A percentile compares a stretch with the other conserved stretches of the same genome.
Conservation (phyloP, 768 basidiomycete species). For the Dentipellis fragilis region DNA sequence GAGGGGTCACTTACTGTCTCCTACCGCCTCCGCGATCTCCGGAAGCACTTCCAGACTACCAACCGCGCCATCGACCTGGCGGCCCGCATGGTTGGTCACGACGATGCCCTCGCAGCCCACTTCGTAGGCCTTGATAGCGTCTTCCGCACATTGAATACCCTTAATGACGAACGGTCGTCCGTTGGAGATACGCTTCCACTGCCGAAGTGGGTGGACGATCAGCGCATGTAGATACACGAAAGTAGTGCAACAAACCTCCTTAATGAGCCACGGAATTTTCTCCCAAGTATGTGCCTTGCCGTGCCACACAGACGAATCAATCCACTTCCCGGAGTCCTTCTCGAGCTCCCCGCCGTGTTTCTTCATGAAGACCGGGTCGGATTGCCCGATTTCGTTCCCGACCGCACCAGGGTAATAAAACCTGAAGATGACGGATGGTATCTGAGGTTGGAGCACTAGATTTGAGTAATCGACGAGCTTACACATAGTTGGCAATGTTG, state of each 20-base stretch:
- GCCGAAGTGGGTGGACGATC: background rate
- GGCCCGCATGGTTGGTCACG: slow-evolving; percentile 46
- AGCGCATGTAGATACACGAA: background rate
- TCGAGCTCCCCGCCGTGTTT: slow-evolving; percentile 32
- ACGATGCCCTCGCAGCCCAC: slow-evolving; percentile 43
- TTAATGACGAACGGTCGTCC: slow-evolving; percentile 44
- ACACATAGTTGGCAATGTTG: slow-evolving; percentile 37
- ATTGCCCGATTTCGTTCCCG: slow-evolving; percentile 36
- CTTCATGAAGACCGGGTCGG: slow-evolving; percentile 40
- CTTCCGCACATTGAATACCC: slow-evolving; percentile 38
- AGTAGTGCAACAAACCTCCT: slow-evolving; percentile 21
- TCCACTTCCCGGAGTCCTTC: slow-evolving; percentile 35
- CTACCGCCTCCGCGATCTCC: slow-evolving; percentile 41
- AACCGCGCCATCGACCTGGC: slow-evolving; percentile 49
- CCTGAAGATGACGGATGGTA: slow-evolving; percentile 34
- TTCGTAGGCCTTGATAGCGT: slow-evolving; percentile 37
- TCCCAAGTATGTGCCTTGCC: slow-evolving; percentile 45
- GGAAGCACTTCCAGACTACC: slow-evolving; percentile 39
- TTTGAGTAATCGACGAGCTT: slow-evolving; percentile 2
- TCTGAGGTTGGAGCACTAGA: slow-evolving; percentile 4
- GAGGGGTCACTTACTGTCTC: slow-evolving; percentile 43
- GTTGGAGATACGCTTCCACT: slow-evolving; percentile 40
- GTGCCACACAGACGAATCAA: slow-evolving; percentile 37
- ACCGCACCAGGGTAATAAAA: slow-evolving; percentile 30
- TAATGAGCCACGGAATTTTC: slow-evolving; percentile 39